These are phyloP conservation scores for Daldinia sp. DNA, from an alignment of 2,329 filamentous ascomycete genomes.

Conservation along the genomic window DNA sequence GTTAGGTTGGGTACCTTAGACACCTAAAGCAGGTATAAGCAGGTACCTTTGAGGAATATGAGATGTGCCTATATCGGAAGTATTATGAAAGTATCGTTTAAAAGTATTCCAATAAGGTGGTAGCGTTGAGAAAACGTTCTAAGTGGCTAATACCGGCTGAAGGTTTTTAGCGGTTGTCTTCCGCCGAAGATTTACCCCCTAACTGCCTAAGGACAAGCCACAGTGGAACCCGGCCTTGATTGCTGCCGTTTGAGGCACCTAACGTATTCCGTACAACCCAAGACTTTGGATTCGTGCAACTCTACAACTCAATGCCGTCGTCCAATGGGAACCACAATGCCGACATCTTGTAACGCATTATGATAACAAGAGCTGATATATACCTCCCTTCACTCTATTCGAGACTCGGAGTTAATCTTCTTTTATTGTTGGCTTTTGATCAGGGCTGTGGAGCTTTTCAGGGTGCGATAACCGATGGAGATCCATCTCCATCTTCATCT, in stretches of 20 bases:
- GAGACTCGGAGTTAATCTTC: too few relatives aligned
- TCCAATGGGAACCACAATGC: neutral
- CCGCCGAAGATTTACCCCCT: neutral
- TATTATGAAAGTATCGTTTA: neutral
- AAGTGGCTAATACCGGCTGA: constrained; percentile 27
- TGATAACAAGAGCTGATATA: neutral
- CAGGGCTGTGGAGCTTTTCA: neutral
- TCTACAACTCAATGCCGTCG: neutral
- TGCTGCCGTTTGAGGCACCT: too few relatives aligned
- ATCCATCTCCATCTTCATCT: too few relatives aligned
- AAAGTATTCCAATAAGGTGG: too few relatives aligned
- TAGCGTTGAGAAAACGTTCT: neutral
- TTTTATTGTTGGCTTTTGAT: neutral
- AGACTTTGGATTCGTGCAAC: neutral
- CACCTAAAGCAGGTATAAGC: neutral
- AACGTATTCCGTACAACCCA: neutral
- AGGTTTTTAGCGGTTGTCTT: neutral
- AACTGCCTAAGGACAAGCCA: neutral
- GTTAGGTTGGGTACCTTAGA: too few relatives aligned
- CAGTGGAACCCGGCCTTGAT: neutral
- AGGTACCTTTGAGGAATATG: constrained; percentile 3
- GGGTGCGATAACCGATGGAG: constrained; percentile 1
- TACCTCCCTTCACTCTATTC: neutral
- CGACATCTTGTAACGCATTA: neutral
- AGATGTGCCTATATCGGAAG: constrained; percentile 24